Base-by-base conservation (phyloP, 202 grass and related monocot genomes). In the Digitaria exilis region DNA sequence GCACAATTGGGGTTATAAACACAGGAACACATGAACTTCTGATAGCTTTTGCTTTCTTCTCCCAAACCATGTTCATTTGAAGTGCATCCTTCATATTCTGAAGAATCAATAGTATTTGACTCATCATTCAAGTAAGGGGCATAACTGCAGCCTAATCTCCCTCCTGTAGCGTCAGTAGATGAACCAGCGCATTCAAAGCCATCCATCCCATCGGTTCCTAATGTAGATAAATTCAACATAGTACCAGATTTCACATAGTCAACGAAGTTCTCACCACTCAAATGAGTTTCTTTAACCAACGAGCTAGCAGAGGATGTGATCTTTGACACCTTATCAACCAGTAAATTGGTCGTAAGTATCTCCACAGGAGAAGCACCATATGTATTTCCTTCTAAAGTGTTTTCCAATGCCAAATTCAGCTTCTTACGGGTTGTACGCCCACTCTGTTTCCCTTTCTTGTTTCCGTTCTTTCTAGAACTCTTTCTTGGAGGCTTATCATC, bases 401-500 rank as follows among this genome's bases (percentile, higher is more conserved):
- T 85, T 82, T 91, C 68, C 67, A 73, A 58, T 65, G 64, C n/a
- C 30, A 71, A 84, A 65, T 81, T 67, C 75, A 61, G 60, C 51
- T 89, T 89, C 67, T 85, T 82, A 19, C 9, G 12, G 35, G 48
- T 29, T 59, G 62, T 37, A 76, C n/a, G 60, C 65, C 56, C 79
- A 54, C 41, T 77, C 12, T 88, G 80, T 70, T 93, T 93, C 75
- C 82, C 60, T 78, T 95, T 92, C 72, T 89, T 97, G 82, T 78
- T 94, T 24, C 86, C 88, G 64, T 84, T 95, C 69, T 90, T 95
- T 91, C 65, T 98, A 21, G 82, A 32, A 67, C 61, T 92, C 67
- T 29, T 89, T 88, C 89, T 94, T 19, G 54, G 28, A 80, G 69
- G 83, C n/a, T 85, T 95, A 29, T 77, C 88, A 64, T 74, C 64